Evolutionary conservation across 495 filamentous ascomycete genomes (phyloP).

Genomic region (Tuber borchii): DNA sequence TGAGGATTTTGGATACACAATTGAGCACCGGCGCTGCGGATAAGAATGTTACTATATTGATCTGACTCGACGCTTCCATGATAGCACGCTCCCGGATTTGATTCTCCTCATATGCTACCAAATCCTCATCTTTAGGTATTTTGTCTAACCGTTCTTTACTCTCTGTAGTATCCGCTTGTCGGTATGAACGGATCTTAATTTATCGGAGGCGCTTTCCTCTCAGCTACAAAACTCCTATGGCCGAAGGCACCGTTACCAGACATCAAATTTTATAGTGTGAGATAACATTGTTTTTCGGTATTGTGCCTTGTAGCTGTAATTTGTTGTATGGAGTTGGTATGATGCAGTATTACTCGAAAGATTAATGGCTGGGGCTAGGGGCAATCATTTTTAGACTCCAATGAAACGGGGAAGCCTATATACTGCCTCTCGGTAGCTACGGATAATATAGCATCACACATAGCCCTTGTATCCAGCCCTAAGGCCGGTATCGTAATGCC

Average conservation of each 20-base stretch:
- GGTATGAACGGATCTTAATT: not conserved
- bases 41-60: too few species aligned
- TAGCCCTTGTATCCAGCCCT: not conserved
- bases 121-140: not conserved
- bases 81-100: not conserved
- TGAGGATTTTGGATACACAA: too few species aligned
- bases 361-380: not conserved
- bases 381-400: not conserved
- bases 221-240: not conserved
- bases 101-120: not conserved
- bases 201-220: not conserved
- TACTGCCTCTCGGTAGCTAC: not conserved
- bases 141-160: not conserved
- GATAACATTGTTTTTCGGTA: not conserved
- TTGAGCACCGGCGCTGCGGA: too few species aligned
- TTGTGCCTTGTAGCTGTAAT: not conserved
- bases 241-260: not conserved
- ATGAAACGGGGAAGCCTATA: not conserved
- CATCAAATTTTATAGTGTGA: not conserved
- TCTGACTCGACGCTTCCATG: too few species aligned
- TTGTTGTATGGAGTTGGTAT: not conserved
- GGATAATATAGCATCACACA: not conserved
- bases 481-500: not conserved
- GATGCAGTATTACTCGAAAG: not conserved
- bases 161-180: not conserved